These are phyloP conservation scores for Lactifluus piperatus DNA, from an alignment of 768 basidiomycete species.

Conservation along the genomic window DNA sequence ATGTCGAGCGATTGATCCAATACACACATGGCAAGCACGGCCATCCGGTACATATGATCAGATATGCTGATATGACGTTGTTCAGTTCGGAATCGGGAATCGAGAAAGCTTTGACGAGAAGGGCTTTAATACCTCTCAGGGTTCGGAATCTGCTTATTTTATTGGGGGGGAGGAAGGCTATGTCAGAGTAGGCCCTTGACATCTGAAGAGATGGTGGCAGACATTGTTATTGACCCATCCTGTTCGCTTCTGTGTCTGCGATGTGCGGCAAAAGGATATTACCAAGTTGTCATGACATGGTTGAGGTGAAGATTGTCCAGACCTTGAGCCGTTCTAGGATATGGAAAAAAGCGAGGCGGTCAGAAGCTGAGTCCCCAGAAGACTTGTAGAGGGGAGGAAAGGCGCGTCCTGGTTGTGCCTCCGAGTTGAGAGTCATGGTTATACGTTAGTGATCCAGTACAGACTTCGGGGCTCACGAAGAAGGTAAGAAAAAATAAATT, in stretches of 20 bases:
- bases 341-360: constrained; percentile 87
- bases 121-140: constrained; percentile 61
- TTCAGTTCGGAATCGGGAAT: background rate
- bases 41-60: constrained; percentile 98
- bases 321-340: constrained; percentile 86
- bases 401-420: constrained; percentile 30
- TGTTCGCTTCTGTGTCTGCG: constrained; percentile 89
- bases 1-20: constrained; percentile 66
- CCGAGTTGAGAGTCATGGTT: background rate
- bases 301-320: background rate
- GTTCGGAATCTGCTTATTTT: constrained; percentile 50
- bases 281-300: background rate
- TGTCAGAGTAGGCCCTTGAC: constrained; percentile 3
- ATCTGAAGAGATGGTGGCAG: background rate
- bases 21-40: constrained; percentile 82
- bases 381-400: constrained; percentile 54
- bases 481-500: background rate
- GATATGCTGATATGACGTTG: constrained; percentile 41
- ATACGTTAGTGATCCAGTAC: no score
- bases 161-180: no score
- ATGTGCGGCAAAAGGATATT: background rate
- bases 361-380: constrained; percentile 44
- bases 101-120: background rate
- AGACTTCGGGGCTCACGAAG: background rate
- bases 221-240: constrained; percentile 89